Evolutionary conservation across 345 rosid species (phyloP).

Genomic region (Dovyalis caffra): DNA sequence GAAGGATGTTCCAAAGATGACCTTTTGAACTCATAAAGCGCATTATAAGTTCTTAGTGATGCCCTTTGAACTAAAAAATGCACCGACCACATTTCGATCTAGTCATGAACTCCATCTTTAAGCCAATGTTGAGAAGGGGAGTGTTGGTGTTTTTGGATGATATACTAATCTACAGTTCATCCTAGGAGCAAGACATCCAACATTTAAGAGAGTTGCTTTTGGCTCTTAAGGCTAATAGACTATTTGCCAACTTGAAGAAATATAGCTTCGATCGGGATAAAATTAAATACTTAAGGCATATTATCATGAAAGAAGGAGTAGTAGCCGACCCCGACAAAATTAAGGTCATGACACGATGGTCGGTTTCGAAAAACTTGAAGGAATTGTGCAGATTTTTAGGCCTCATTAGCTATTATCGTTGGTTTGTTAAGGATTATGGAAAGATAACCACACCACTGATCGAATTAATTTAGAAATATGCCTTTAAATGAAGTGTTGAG

Average conservation of each 20-base stretch:
- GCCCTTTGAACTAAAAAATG: background rate
- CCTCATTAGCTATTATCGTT: background rate
- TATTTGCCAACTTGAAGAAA: background rate
- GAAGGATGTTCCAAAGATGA: rapidly evolving
- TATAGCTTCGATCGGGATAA: rapidly evolving
- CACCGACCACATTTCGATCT: background rate
- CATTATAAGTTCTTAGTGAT: background rate
- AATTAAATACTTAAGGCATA: background rate
- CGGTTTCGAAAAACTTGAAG: background rate
- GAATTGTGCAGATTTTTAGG: background rate
- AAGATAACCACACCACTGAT: rapidly evolving
- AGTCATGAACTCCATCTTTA: background rate
- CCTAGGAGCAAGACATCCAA: background rate
- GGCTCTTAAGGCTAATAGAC: rapidly evolving
- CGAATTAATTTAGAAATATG: background rate
- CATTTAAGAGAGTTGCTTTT: background rate
- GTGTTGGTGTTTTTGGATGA: background rate
- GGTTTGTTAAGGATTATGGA: background rate
- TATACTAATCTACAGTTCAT: background rate
- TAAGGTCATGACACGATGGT: background rate
- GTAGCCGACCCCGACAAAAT: background rate
- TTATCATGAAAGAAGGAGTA: background rate
- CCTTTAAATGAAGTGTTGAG: background rate
- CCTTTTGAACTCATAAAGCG: background rate
- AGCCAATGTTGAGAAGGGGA: background rate